Evolutionary conservation across 2,329 filamentous ascomycete species (phyloP).

Genomic region (Lachnellula subtilissima): DNA sequence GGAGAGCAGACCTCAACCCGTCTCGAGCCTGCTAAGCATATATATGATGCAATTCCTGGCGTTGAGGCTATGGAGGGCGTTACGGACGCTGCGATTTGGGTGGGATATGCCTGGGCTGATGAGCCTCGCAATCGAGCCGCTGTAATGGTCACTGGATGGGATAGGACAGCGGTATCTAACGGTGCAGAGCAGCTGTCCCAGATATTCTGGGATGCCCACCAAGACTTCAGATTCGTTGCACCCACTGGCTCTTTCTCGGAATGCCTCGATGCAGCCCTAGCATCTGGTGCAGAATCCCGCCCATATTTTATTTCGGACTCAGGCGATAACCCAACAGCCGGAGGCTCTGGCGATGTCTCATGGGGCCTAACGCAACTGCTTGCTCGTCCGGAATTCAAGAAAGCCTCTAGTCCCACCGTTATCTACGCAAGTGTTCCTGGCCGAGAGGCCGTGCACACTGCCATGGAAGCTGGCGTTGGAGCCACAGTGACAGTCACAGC

Average conservation of each 20-base stretch:
- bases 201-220: slow-evolving; percentile 43
- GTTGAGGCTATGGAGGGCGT: slow-evolving; percentile 40
- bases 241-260: slow-evolving; percentile 43
- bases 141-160: slow-evolving; percentile 49
- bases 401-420: slow-evolving; percentile 35
- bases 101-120: slow-evolving; percentile 53
- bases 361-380: slow-evolving; percentile 46
- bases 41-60: slow-evolving; percentile 44
- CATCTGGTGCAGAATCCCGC: slow-evolving; percentile 29
- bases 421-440: slow-evolving; percentile 52
- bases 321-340: slow-evolving; percentile 51
- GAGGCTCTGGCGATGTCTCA: slow-evolving; percentile 49
- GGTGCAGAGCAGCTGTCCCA: slow-evolving; percentile 43
- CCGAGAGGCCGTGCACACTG: slow-evolving; percentile 37
- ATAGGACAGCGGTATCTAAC: slow-evolving; percentile 33
- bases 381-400: slow-evolving; percentile 40
- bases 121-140: slow-evolving; percentile 47
- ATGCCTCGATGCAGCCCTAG: slow-evolving; percentile 43
- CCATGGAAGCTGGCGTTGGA: slow-evolving; percentile 42
- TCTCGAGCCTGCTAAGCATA: slow-evolving; percentile 45
- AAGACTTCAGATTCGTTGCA: slow-evolving; percentile 48
- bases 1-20: slow-evolving; percentile 53
- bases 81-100: slow-evolving; percentile 50
- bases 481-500: slow-evolving; percentile 46
- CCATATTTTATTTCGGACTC: slow-evolving; percentile 53